Conservation (phyloP, 2,329 filamentous ascomycete species). For the Dactylellina sp. region DNA sequence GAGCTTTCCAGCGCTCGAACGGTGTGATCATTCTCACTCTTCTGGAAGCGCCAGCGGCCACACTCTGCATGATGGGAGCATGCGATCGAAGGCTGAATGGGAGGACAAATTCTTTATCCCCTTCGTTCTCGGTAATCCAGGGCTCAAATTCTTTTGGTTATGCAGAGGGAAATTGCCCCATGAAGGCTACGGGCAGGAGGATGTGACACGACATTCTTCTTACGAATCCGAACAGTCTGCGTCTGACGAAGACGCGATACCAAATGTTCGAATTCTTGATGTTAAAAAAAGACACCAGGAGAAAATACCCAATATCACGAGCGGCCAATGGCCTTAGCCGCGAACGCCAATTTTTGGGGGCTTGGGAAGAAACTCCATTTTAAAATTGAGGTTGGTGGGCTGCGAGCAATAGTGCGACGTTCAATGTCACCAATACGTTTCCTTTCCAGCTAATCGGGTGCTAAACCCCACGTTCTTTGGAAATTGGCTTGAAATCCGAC, state of each 20-base stretch:
- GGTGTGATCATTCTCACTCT: background rate
- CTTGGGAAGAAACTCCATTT: too few species aligned
- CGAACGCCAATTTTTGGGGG: conserved; percentile 31
- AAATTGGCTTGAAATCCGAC: conserved; percentile 39
- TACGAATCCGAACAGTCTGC: conserved; percentile 32
- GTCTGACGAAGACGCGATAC: background rate
- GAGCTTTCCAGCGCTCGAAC: conserved; percentile 5
- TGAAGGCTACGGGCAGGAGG: conserved; percentile 39
- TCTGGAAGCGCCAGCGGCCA: conserved; percentile 35
- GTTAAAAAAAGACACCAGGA: conserved; percentile 11
- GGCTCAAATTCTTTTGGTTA: too few species aligned
- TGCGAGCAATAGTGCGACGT: conserved; percentile 44
- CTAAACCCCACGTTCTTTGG: conserved; percentile 48
- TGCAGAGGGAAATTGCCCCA: conserved; percentile 46
- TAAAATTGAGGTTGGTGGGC: conserved; percentile 46
- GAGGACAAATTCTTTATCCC: conserved; percentile 11
- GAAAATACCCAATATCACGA: conserved; percentile 32
- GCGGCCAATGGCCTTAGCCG: conserved; percentile 39
- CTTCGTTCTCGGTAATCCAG: conserved; percentile 5
- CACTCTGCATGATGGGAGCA: conserved; percentile 17
- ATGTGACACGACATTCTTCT: conserved; percentile 33
- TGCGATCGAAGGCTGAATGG: conserved; percentile 19
- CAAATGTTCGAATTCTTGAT: conserved; percentile 36
- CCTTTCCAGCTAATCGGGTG: conserved; percentile 29
- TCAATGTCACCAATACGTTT: conserved; percentile 55